phyloP scores from a whole-genome alignment of 441 rosid species.

The Theobroma grandiflorum region DNA sequence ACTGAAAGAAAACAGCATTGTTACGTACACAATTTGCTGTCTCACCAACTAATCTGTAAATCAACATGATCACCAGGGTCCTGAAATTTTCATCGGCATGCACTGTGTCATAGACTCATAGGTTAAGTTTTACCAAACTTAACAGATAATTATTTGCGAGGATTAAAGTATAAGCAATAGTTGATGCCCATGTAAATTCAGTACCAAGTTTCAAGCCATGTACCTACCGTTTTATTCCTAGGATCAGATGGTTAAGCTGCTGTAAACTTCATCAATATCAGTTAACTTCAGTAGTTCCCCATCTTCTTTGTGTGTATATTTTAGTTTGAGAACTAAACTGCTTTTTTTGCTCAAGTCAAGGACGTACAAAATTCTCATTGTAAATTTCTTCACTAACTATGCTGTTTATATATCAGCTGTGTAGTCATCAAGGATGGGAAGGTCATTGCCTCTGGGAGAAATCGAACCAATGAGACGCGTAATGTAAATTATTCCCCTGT shows the following conservation, averaged over 20 bases:
- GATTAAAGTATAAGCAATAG: not conserved
- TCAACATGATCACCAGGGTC: not conserved
- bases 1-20: not conserved
- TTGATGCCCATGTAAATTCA: not conserved
- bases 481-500: conserved; percentile 52
- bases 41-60: not conserved
- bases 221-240: not conserved
- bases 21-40: not conserved
- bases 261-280: not conserved
- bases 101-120: not conserved
- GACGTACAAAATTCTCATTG: not conserved
- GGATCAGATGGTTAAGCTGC: not conserved
- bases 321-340: not conserved
- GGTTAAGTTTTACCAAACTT: not conserved
- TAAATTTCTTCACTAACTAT: conserved; percentile 23
- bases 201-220: not conserved
- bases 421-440: conserved; percentile 73
- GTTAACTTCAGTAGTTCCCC: not conserved
- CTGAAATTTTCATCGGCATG: not conserved
- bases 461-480: conserved; percentile 80
- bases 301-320: not conserved
- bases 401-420: conserved; percentile 56
- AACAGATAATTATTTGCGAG: not conserved
- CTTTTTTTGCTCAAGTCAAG: not conserved
- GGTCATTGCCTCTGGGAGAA: conserved; percentile 80